phyloP scores from a whole-genome alignment of 2,329 filamentous ascomycete species.

The Dothideomycetes sp. region DNA sequence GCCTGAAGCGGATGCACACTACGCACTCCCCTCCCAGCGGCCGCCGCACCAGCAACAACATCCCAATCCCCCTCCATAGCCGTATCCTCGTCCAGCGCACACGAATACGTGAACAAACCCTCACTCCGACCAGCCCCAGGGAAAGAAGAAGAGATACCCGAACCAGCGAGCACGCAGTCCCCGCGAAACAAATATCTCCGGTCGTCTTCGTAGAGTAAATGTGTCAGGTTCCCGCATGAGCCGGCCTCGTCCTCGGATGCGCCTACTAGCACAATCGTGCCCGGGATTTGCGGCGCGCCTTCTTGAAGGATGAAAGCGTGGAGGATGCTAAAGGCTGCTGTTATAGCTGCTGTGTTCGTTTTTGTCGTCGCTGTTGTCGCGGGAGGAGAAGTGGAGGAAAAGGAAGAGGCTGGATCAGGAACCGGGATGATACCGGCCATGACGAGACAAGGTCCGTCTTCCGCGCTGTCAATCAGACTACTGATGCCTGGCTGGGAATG shows the following conservation, averaged over 20 bases:
- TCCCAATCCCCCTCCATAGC: too few species aligned
- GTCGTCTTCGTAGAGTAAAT: constrained; percentile 2
- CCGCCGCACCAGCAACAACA: too few species aligned
- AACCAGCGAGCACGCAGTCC: constrained; percentile 2
- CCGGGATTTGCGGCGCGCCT: too few species aligned
- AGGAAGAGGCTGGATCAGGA: not conserved
- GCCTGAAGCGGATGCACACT: constrained; percentile 2
- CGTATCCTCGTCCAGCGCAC: too few species aligned
- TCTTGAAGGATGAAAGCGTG: too few species aligned
- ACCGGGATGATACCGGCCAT: constrained; percentile 1
- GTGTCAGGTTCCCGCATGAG: not conserved
- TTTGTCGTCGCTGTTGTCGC: not conserved
- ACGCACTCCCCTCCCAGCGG: too few species aligned
- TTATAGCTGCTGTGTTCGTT: constrained; percentile 3
- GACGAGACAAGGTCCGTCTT: constrained; percentile 5
- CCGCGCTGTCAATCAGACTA: constrained; percentile 3
- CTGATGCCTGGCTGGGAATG: not conserved
- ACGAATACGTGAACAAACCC: too few species aligned
- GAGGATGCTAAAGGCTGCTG: constrained; percentile 1
- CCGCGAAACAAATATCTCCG: constrained; percentile 1
- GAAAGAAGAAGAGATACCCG: too few species aligned
- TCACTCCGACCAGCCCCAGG: too few species aligned
- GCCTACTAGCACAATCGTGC: constrained; percentile 2
- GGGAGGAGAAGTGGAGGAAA: not conserved
- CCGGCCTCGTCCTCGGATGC: constrained; percentile 1